Percentiles rank a stretch among this genome's conserved stretches.
phyloP scores from a whole-genome alignment of 257 asterid species.

The Penstemon barbatus region DNA sequence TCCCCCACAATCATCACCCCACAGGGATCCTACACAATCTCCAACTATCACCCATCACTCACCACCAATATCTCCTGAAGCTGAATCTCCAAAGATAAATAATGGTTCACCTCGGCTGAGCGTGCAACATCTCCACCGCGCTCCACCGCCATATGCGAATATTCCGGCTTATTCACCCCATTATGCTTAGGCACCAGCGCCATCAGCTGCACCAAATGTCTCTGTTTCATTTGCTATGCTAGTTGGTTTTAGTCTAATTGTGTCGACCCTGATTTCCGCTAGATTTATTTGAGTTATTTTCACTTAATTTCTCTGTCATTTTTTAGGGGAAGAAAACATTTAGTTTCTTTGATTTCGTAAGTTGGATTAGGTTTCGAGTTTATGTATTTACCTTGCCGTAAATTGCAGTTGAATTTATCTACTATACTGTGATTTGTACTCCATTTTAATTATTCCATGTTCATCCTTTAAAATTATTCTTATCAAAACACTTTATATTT shows the following conservation, averaged over 20 bases:
- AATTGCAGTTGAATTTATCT: no score
- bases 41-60: not conserved
- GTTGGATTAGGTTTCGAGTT: no score
- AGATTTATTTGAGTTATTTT: conserved; percentile 12
- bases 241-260: conserved; percentile 20
- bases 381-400: no score
- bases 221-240: conserved; percentile 15
- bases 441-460: no score
- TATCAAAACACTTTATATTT: no score
- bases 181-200: conserved; percentile 36
- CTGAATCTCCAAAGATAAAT: not conserved
- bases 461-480: no score
- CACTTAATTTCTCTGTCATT: not conserved
- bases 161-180: conserved; percentile 4
- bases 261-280: conserved; percentile 16
- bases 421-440: no score
- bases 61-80: not conserved
- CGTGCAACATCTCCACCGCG: conserved; percentile 4
- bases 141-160: conserved; percentile 7
- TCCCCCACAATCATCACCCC: conserved; percentile 1
- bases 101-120: conserved; percentile 15
- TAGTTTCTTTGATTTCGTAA: no score
- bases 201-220: conserved; percentile 29
- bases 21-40: not conserved
- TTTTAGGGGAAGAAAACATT: no score